A percentile compares a stretch with the other conserved stretches of the same genome.
Evolutionary conservation across 768 basidiomycete species (phyloP).

Genomic region (Suillus lakei): DNA sequence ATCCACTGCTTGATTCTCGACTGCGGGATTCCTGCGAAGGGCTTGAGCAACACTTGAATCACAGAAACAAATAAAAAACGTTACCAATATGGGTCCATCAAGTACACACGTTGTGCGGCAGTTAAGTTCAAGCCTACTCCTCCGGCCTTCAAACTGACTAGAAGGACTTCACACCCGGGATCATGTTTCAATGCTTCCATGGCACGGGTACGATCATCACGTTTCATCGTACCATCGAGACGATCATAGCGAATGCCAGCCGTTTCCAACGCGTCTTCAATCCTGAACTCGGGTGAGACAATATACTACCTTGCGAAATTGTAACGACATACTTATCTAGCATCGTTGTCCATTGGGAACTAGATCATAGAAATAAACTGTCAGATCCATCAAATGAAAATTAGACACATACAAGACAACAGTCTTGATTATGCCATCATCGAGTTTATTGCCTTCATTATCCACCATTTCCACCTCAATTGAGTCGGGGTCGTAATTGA

Average conservation of each 20-base stretch:
- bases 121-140: slow-evolving; percentile 97
- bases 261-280: slow-evolving; percentile 87
- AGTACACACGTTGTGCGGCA: slow-evolving; percentile 89
- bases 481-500: slow-evolving; percentile 80
- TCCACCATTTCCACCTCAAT: slow-evolving; percentile 82
- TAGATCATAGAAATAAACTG: slow-evolving; percentile 32
- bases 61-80: slow-evolving; percentile 15
- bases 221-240: slow-evolving; percentile 97
- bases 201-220: slow-evolving; percentile 88
- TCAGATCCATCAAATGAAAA: slow-evolving; percentile 22
- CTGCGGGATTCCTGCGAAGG: slow-evolving; percentile 84
- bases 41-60: slow-evolving; percentile 9
- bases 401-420: slow-evolving; percentile 85
- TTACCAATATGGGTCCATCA: slow-evolving; percentile 97
- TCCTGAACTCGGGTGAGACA: slow-evolving; percentile 44
- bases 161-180: slow-evolving; percentile 88
- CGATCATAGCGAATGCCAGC: slow-evolving; percentile 88
- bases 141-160: slow-evolving; percentile 96
- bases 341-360: slow-evolving; percentile 96
- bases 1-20: slow-evolving; percentile 97
- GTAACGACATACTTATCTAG: slow-evolving; percentile 71
- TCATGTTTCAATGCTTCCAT: slow-evolving; percentile 94
- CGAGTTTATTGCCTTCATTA: slow-evolving; percentile 67
- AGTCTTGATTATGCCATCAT: slow-evolving; percentile 81
- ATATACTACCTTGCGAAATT: background rate